Evolutionary conservation across 1,139 yeast species (phyloP), one percentile per base, ranked within the genome.

Genomic region (Taiozyma sp.): DNA sequence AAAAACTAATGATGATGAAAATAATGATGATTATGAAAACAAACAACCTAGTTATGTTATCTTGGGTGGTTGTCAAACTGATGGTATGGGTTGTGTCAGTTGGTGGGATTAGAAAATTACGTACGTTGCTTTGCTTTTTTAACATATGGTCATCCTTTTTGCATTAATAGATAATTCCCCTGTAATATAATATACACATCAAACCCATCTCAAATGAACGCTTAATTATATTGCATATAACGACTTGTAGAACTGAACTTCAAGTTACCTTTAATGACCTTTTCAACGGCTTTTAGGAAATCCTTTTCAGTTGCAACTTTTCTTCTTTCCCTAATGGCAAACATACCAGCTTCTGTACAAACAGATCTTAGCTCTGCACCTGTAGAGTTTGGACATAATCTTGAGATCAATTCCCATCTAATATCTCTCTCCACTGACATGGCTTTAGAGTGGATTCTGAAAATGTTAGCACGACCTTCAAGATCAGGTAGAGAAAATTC

Each of bases 271-370:
- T 92, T 93, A 67, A 93, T 93, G 57, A 93, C 99, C 78, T 93
- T 93, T 63, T 95, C 98, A 50, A 93, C 99, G 34, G 99, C 96
- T 63, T 93, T 90, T 64, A 93, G 77, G 78, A 93, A 93, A 71
- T 93, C 99, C 77, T 93, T 93, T 70, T 93, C 99, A 48, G 93
- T 87, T 43, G 99, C 98, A 51, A 93, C 97, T 78, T 93, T 93
- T 75, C 98, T 83, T 71, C 99, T 84, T 19, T 98, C 97, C 66
- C 99, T 84, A 54, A 93, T 93, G 48, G 99, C 99, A 77, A 91
- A 93, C 99, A 93, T 93, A 63, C 99, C 99, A 7, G 97, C 97
- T 71, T 92, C 97, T 2, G 97, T 92, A 71, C 98, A 91, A 28
- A 92, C 97, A 13, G 96, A 88, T 67, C 97, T 84, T 64, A 93